Evolutionary conservation across 768 basidiomycete species (phyloP), one percentile per base, ranked within the genome.

Genomic region (Hygrocybe punicea): DNA sequence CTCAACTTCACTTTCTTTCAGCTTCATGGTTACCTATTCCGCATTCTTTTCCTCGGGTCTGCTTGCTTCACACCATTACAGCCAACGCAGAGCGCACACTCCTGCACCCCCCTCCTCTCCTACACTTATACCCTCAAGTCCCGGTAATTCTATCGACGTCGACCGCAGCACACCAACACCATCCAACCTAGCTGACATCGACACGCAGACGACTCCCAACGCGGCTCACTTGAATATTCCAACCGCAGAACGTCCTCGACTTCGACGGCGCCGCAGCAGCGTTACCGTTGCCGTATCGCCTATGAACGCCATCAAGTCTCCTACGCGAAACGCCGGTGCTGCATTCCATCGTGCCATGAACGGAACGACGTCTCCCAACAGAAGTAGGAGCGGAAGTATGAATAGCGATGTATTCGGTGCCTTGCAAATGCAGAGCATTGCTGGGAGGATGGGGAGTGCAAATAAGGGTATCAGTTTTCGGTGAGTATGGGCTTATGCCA

Each of bases 1-100:
- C 33, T 5, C 17, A 40, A 21, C 36, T 35, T 7, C 16, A 17
- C 37, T 17, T 35, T n/a, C 39, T n/a, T 35, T 50, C 48, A 14
- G 58, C 23, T 34, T 67, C 64, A 73, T 80, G 62, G 67, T 76
- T 36, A 67, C 72, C 1, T 88, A 88, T 64, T 88, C 86, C 29
- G 72, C 82, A 7, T 84, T 88, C 63, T 88, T 88, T 70, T 84
- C 85, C 33, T 86, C 85, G 39, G 86, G 86, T 19, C 77, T 88
- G 35, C 81, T 86, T 36, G 85, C 85, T 13, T 74, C 81, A 4
- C 73, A 73, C 42, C 60, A 69, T 40, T 48, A 58, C 51, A 46
- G 42, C 25, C 39, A 48, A 42, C 51, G 58, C 16, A 29, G 42
- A 45, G 49, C 61, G 14, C 61, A 23, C 33, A 50, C 55, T 37